A percentile compares a stretch with the other conserved stretches of the same genome.
Evolutionary conservation across 495 filamentous ascomycete species (phyloP).

Genomic region (Niebla homalea): DNA sequence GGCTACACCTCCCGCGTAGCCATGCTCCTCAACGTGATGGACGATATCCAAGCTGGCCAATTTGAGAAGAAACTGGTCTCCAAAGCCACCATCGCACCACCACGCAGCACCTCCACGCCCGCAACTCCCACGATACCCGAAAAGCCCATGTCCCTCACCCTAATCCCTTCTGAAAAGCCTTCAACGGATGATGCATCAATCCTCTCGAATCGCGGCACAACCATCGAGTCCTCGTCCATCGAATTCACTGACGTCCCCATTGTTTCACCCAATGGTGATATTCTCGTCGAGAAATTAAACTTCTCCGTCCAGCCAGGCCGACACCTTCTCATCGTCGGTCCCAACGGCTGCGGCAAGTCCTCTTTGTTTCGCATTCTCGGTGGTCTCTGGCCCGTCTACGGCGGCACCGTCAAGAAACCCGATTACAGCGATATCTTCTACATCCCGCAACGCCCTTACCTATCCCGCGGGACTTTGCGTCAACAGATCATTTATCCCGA

Average conservation of each 20-base stretch:
- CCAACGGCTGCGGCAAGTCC: conserved; percentile 95
- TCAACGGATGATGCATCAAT: conserved; percentile 53
- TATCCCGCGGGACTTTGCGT: conserved; percentile 74
- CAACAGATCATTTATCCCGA: conserved; percentile 97
- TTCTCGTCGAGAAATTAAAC: conserved; percentile 68
- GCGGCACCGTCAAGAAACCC: conserved; percentile 81
- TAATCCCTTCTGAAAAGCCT: neutral
- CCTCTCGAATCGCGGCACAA: conserved; percentile 60
- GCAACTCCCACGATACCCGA: neutral
- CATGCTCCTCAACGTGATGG: conserved; percentile 81
- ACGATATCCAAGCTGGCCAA: conserved; percentile 73
- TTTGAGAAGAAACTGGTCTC: conserved; percentile 96
- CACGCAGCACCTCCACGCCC: too few species aligned
- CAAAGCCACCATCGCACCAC: conserved; percentile 52
- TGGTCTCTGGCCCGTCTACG: conserved; percentile 97
- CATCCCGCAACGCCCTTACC: conserved; percentile 90
- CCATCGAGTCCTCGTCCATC: conserved; percentile 69
- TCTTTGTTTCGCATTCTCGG: conserved; percentile 92
- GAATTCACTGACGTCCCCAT: conserved; percentile 89
- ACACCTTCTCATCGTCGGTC: conserved; percentile 88
- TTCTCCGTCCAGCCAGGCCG: conserved; percentile 77
- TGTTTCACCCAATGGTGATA: conserved; percentile 89
- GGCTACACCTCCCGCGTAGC: conserved; percentile 88
- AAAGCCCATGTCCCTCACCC: conserved; percentile 19
- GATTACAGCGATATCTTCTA: conserved; percentile 89